Evolutionary conservation across 805 yeast species (phyloP).

Genomic region (Lipomyces sp.): DNA sequence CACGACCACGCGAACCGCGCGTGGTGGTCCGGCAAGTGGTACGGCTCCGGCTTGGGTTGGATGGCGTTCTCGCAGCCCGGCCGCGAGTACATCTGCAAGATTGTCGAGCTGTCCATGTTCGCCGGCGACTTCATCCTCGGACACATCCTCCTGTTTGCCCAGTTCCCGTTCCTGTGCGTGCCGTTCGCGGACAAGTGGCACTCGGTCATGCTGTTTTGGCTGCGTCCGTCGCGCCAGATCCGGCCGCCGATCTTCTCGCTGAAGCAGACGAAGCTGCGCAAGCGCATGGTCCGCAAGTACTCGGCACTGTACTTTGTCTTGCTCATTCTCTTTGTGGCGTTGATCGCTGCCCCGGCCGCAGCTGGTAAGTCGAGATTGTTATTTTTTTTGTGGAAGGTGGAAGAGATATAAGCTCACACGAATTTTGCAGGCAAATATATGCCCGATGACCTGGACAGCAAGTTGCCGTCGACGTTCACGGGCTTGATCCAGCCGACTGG

Average conservation of each 20-base stretch:
- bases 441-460: conserved; percentile 38
- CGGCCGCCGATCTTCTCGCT: conserved; percentile 97
- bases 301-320: conserved; percentile 73
- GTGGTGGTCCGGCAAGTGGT: conserved; percentile 99
- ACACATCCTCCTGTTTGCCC: conserved; percentile 80
- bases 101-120: conserved; percentile 89
- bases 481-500: conserved; percentile 92
- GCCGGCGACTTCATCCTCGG: conserved; percentile 96
- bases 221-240: conserved; percentile 92
- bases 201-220: conserved; percentile 97
- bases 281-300: conserved; percentile 96
- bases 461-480: conserved; percentile 27
- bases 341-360: conserved; percentile 89
- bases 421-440: conserved; percentile 21
- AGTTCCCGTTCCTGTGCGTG: conserved; percentile 77
- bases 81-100: conserved; percentile 92
- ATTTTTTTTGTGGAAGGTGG: neutral
- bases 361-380: conserved; percentile 50
- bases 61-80: conserved; percentile 93
- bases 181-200: conserved; percentile 97
- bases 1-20: conserved; percentile 94
- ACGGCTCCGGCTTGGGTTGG: conserved; percentile 88
- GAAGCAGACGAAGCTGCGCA: conserved; percentile 93
- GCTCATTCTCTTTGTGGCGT: conserved; percentile 63
- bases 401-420: neutral